Evolutionary conservation across 768 basidiomycete genomes (phyloP).

Genomic region (Lentinula boryana): DNA sequence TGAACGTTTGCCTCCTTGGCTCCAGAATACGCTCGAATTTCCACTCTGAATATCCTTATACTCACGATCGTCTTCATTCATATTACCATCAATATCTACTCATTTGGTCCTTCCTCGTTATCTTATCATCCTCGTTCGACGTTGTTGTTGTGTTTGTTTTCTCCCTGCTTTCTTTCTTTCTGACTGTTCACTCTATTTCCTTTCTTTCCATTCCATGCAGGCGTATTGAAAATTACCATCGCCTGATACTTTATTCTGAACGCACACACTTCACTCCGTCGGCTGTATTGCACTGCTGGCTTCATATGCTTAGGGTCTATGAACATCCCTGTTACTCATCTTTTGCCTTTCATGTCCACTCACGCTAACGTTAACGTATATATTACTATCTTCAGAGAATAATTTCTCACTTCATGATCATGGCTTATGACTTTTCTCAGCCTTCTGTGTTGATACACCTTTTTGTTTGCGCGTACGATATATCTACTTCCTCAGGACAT

Average conservation of each 20-base stretch:
- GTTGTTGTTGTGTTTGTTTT: background rate
- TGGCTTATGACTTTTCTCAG: background rate
- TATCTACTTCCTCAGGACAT: background rate
- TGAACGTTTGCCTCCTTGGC: conserved; percentile 12
- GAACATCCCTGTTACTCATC: background rate
- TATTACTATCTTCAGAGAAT: conserved; percentile 1
- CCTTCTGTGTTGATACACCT: background rate
- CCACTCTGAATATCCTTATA: conserved; percentile 1
- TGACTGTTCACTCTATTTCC: background rate
- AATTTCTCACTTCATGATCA: conserved; percentile 4
- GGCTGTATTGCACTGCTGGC: background rate
- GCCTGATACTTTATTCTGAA: background rate
- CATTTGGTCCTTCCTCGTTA: background rate
- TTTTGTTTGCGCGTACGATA: no score
- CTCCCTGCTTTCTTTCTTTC: background rate
- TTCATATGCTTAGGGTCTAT: background rate
- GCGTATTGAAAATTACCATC: background rate
- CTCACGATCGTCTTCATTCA: conserved; percentile 1
- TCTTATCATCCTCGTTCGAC: background rate
- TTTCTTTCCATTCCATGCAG: background rate
- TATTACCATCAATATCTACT: background rate
- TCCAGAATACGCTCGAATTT: background rate
- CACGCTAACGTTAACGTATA: conserved; percentile 2
- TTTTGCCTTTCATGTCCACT: background rate
- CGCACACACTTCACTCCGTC: background rate